These are phyloP conservation scores for Letharia lupina DNA, from an alignment of 495 filamentous ascomycete genomes.

Conservation along the genomic window DNA sequence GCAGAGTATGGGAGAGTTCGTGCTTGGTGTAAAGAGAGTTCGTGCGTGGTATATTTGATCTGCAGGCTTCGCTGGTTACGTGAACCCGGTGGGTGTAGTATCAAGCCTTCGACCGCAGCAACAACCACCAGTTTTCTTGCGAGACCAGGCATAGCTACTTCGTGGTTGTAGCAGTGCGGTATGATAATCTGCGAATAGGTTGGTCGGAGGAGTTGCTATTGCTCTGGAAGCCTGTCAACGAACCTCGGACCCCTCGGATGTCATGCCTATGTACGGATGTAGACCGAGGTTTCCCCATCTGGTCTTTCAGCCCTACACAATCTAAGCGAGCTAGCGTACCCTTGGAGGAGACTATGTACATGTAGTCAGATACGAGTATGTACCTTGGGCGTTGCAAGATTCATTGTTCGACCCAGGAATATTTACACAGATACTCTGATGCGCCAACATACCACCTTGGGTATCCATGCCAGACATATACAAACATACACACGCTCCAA, in stretches of 20 bases:
- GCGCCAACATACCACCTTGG: conserved; percentile 8
- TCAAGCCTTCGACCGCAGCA: conserved; percentile 77
- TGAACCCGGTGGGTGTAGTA: conserved; percentile 61
- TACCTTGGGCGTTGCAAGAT: neutral
- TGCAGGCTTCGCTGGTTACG: conserved; percentile 47
- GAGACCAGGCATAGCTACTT: conserved; percentile 55
- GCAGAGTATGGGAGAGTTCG: conserved; percentile 27
- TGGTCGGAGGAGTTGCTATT: neutral
- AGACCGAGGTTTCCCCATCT: neutral
- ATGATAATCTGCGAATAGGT: neutral
- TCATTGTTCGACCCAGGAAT: neutral
- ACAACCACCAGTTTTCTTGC: conserved; percentile 71
- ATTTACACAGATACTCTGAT: conserved; percentile 5
- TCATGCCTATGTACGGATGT: no score
- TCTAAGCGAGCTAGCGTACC: no score
- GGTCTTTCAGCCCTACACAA: neutral
- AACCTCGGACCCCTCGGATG: no score
- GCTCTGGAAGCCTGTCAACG: neutral
- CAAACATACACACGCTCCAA: neutral
- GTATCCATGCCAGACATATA: conserved; percentile 11
- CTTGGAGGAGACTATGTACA: no score
- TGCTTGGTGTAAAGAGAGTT: conserved; percentile 60
- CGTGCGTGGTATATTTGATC: conserved; percentile 67
- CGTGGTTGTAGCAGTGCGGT: neutral
- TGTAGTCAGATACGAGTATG: no score